These are phyloP conservation scores for Phytopythium chamaehyphon DNA, from an alignment of 352 stramenopile genomes.

Conservation along the genomic window DNA sequence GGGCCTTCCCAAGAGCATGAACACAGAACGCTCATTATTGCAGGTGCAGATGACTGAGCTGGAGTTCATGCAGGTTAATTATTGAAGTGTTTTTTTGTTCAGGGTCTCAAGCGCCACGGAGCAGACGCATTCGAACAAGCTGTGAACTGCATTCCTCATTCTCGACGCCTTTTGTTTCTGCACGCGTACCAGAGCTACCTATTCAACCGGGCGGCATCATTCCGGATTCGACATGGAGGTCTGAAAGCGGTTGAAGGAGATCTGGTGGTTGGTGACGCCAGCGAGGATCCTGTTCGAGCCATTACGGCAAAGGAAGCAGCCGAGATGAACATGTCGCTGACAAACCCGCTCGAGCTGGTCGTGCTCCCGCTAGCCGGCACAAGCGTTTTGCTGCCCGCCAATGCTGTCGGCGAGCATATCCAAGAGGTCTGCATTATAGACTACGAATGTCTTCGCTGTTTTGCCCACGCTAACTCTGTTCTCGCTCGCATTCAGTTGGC, in stretches of 20 bases:
- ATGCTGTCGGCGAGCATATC: conserved; percentile 18
- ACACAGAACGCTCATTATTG: conserved; percentile 53
- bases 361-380: conserved; percentile 57
- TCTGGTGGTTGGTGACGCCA: conserved; percentile 23
- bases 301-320: conserved; percentile 31
- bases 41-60: conserved; percentile 20
- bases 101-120: conserved; percentile 60
- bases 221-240: conserved; percentile 36
- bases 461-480: no score
- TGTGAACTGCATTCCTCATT: conserved; percentile 45
- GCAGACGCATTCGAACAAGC: conserved; percentile 45
- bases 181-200: conserved; percentile 78
- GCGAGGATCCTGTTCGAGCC: conserved; percentile 19
- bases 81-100: neutral
- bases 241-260: conserved; percentile 48
- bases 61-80: neutral
- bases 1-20: conserved; percentile 35
- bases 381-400: conserved; percentile 39
- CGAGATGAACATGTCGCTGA: conserved; percentile 26
- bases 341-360: conserved; percentile 30
- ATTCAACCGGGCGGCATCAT: conserved; percentile 64
- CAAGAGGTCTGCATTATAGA: neutral
- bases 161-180: conserved; percentile 64
- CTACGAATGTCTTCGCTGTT: conserved; percentile 7
- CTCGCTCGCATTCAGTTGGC: conserved; percentile 31